Base-by-base conservation (phyloP, 768 basidiomycete species). In the Serpula lacrymans region DNA sequence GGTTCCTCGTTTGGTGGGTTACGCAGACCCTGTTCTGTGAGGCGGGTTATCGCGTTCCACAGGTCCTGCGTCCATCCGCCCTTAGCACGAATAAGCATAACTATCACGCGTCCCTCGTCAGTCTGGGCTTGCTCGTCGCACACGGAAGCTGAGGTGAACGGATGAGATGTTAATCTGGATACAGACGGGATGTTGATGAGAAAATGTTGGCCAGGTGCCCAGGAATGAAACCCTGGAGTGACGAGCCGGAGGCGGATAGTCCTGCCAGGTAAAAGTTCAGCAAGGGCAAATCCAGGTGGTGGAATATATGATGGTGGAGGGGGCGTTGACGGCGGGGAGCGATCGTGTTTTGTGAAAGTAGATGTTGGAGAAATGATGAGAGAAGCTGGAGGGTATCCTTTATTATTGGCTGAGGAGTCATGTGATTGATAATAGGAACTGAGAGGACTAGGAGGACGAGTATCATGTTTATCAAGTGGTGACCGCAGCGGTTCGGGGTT, bases 171-270 rank as follows among this genome's bases (percentile, higher is more conserved):
- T 51, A 81, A 67, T 24, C 62, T 65, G 3, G 80, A 80, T 20
- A 90, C 65, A 22, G 72, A 71, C 0, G 88, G 86, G 14, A 88
- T 68, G 37, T 68, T 75, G 45, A 90, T 67, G 17, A 84, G 68
- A 50, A 88, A 78, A 57, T 86, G 82, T 58, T 89, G 88, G n/a
- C 87, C 88, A 2, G 87, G 79, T 1, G 78, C 72, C 87, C 87
- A 89, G 0, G 68, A 58, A 35, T 84, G 55, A 36, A 70, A 72
- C 2, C 73, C 70, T 0, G 80, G 71, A 0, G 82, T 68, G 40
- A 78, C 64, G 28, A 88, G 62, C 1, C 80, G 78, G n/a, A 89
- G 57, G 30, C 87, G 80, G 13, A 89, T 61, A 4, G 82, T 85
- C 3, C 73, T 69, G 7, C 87, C 88, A 0, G 87, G 77, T 13